Evolutionary conservation across 257 asterid genomes (phyloP), one percentile per base, ranked within the genome.

Genomic region (Nicotiana tabacum): DNA sequence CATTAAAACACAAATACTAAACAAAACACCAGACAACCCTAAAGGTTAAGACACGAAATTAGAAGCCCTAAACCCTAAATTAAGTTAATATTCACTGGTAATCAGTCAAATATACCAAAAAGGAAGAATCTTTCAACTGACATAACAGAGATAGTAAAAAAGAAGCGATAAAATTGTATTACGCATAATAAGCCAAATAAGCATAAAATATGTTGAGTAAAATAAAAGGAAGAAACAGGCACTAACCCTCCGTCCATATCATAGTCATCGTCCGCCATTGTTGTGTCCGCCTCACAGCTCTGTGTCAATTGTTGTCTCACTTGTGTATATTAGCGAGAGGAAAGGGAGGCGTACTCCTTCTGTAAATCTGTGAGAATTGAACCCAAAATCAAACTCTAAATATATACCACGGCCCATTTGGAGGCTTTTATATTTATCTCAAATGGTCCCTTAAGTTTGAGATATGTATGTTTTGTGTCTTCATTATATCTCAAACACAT

Each of bases 261-360:
- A 82, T 86, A 94, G 43, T 94, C 97, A n/a, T 94, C 97, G 91
- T 94, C 97, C 15, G 97, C 97, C 98, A 94, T 94, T 85, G 77
- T 83, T 77, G 53, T 9, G 33, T 72, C 48, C 51, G 21, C 21
- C 18, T 32, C 21, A 30, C 33, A 69, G 27, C 64, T 17, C 64
- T 17, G 27, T 18, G 21, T 17, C 27, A 57, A 56, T 18, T 57
- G 64, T 6, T 56, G 21, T 16, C 17, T 43, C 12, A 43, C 51
- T 17, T 17, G 8, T 17, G 10, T 17, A n/a, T 18, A 18, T 2
- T 37, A 16, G 17, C 56, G 56, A 69, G 77, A 18, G 32, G 24
- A 1, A 39, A n/a, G 16, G n/a, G 17, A 39, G 58, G 57, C 46
- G 27, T 61, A 21, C 4, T 43, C 18, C 58, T 12, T 11, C 3